Evolutionary conservation across 176 grass and related monocot genomes (phyloP), one percentile per base, ranked within the genome.

Genomic region (Secale cereale): DNA sequence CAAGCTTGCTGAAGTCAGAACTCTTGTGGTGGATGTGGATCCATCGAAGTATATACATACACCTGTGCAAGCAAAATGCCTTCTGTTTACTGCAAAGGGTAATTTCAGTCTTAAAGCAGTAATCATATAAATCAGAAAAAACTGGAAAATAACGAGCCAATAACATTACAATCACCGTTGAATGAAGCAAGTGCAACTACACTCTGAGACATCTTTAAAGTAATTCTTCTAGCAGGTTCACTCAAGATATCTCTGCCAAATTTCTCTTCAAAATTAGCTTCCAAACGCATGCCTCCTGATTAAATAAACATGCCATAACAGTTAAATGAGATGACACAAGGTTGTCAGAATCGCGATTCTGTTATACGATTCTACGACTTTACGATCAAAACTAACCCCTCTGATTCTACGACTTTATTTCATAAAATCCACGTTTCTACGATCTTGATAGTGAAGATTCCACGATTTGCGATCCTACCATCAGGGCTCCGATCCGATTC

Each of bases 1-100:
- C 62, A 81, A 67, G 45, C 78, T 67, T 48, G 78, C 78, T 67
- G 78, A 78, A 43, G 77, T 64, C 23, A 79, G 59, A 64, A 79
- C 35, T 22, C 36, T 64, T 79, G 54, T 78, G 31, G n/a, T 79
- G 15, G 8, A 41, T 43, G 67, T 70, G 20, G 67, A 70, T 70
- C 15, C 15, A 41, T 43, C 41, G 59, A 39, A 43, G 8, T 12
- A 8, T 78, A 64, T 45, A 30, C 61, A 45, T 45, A 65, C n/a
- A 29, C 78, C 59, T 20, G 36, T 79, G 78, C 77, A 79, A 30
- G 60, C 37, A 46, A 79, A 79, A 45, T 65, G 27, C 60, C 78
- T 41, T 65, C 8, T 4, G 3, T 7, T 22, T 3, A 23, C 39
- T 80, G 20, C 9, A 46, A 20, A 46, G 19, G 40, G 4, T 10